phyloP scores from a whole-genome alignment of 169 alveolate genomes.

The Eimeria tenella region DNA sequence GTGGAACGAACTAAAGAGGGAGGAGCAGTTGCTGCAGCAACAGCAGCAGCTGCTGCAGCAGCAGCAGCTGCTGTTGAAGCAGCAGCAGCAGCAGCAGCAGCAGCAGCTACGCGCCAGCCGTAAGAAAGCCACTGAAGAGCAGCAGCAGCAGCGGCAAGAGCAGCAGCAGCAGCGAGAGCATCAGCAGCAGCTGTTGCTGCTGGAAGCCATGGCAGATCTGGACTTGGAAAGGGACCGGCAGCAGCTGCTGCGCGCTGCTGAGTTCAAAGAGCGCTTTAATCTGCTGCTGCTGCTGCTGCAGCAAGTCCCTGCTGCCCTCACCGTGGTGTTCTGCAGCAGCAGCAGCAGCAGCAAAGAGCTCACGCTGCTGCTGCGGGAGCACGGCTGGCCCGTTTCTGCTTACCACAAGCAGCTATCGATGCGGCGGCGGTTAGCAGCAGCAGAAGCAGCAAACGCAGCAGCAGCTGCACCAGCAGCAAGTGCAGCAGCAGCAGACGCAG shows the following conservation, averaged over 20 bases:
- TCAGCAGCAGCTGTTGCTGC: constrained; percentile 19
- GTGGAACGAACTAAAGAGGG: neutral
- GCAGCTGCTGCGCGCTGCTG: constrained; percentile 40
- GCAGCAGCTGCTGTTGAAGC: neutral
- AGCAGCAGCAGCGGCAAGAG: constrained; percentile 13
- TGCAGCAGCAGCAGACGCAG: too few relatives aligned
- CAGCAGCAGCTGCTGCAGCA: constrained; percentile 39
- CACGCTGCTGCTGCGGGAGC: constrained; percentile 43
- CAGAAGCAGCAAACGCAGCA: too few relatives aligned
- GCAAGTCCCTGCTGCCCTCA: neutral
- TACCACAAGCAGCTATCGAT: constrained; percentile 62
- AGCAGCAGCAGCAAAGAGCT: constrained; percentile 22
- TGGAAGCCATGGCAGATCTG: neutral
- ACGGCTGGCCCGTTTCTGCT: constrained; percentile 66
- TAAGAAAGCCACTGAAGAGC: neutral
- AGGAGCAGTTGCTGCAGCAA: constrained; percentile 6
- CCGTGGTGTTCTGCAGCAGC: neutral
- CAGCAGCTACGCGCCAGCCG: neutral
- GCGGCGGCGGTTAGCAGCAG: constrained; percentile 44
- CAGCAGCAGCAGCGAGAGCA: neutral
- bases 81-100: constrained; percentile 11
- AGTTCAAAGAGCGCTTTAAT: neutral
- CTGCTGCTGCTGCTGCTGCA: constrained; percentile 4
- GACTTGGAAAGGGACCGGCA: neutral
- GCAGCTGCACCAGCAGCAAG: too few relatives aligned